Conservation (phyloP, 106 monocot species). For the Acanthochlamys bracteata region DNA sequence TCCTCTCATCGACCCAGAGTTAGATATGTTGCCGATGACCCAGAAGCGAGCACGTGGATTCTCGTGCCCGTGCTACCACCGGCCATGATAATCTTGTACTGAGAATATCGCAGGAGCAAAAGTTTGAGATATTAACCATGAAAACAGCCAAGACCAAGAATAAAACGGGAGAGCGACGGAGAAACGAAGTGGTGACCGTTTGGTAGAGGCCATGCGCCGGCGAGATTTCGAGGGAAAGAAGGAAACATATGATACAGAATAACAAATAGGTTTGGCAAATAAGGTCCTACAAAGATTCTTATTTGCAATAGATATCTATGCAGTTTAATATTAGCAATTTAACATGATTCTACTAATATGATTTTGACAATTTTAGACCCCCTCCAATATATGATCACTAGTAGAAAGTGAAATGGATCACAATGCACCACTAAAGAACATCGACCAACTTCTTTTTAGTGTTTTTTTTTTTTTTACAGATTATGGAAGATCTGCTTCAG, state of each 20-base stretch:
- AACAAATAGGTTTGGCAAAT: too few species aligned
- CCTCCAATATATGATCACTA: too few species aligned
- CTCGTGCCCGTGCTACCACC: constrained; percentile 89
- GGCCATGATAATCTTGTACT: constrained; percentile 55
- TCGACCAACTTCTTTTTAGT: too few species aligned
- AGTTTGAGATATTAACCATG: not conserved
- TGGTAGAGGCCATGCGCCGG: constrained; percentile 1
- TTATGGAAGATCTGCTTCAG: constrained; percentile 33
- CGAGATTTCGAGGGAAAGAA: too few species aligned
- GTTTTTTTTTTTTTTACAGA: not conserved
- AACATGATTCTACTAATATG: too few species aligned
- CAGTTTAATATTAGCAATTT: too few species aligned
- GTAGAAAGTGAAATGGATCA: too few species aligned
- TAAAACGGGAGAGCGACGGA: constrained; percentile 4
- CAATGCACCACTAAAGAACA: too few species aligned
- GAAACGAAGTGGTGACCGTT: constrained; percentile 7
- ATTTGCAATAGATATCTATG: too few species aligned
- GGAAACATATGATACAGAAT: too few species aligned
- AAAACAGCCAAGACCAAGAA: constrained; percentile 22
- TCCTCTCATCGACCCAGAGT: constrained; percentile 47
- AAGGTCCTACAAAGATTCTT: too few species aligned
- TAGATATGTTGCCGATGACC: not conserved
- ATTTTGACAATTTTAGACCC: too few species aligned
- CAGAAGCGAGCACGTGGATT: constrained; percentile 55
- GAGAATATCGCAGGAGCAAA: not conserved